These are phyloP conservation scores for Usnea hakonensis DNA, from an alignment of 495 filamentous ascomycete genomes.

Conservation along the genomic window DNA sequence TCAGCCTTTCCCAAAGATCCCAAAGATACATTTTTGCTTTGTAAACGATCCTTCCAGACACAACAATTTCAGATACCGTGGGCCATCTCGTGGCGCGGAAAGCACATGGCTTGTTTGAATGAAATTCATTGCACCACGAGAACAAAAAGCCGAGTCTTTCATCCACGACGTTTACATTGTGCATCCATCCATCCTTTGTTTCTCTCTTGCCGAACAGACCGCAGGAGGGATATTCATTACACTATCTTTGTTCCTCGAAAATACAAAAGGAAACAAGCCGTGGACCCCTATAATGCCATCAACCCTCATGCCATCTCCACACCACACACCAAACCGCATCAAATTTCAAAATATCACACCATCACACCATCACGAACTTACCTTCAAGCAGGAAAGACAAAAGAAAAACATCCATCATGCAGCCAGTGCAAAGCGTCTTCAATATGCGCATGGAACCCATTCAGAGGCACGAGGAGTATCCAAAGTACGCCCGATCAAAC, in stretches of 20 bases:
- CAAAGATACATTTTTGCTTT: not conserved
- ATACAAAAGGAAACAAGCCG: not conserved
- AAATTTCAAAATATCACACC: not conserved
- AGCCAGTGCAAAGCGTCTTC: not conserved
- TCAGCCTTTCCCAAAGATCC: not conserved
- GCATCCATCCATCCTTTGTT: not conserved
- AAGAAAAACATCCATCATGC: not conserved
- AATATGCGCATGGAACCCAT: not conserved
- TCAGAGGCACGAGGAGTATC: not conserved
- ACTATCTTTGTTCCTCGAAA: slow-evolving; percentile 5
- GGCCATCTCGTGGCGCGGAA: not conserved
- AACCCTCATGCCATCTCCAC: not conserved
- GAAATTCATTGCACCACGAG: not conserved
- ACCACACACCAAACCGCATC: not conserved
- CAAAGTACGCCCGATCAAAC: not conserved
- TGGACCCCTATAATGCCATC: not conserved
- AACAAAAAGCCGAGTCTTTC: not conserved
- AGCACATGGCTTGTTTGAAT: not conserved
- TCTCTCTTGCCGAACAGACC: not conserved
- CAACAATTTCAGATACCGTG: not conserved
- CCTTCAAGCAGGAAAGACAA: no score
- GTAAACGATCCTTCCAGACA: not conserved
- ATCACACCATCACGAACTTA: no score
- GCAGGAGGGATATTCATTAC: not conserved
- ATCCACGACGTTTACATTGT: not conserved